Evolutionary conservation across 2,329 filamentous ascomycete genomes (phyloP), one percentile per base, ranked within the genome.

Genomic region (Aspergillus sp.): DNA sequence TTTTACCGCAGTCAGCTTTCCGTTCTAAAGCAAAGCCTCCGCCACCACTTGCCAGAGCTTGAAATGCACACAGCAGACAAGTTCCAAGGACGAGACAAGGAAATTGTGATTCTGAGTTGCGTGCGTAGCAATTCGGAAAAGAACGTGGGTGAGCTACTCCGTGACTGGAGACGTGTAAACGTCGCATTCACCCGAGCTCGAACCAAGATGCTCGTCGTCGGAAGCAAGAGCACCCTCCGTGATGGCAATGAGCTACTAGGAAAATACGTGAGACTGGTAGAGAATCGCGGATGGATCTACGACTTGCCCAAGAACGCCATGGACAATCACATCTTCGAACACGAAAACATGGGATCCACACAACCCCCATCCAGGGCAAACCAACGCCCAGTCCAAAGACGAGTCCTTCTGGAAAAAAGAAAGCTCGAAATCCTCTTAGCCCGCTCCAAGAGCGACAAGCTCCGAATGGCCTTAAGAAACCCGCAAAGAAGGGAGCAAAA

Each of bases 11-110:
- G 87, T 5, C 93, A 98, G 65, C 81, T 98, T 1, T 83, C 88
- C 0, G 73, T 95, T 2, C 76, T 98, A 1, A 87, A 88, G 51
- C 81, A 90, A 48, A 76, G 76, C 8, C 78, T 95, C 30, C 79
- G 81, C 29, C 72, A 70, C 34, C 67, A 75, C 54, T 69, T 74
- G 0, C 69, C 74, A 0, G 78, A 79, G 2, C 82, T 98, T 1
- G 93, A 98, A 67, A 90, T 97, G 78, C 90, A 98, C 67, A 97
- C 93, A 0, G 90, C 93, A 3, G 93, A 98, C 68, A 89, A 91
- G 36, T 98, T 95, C 66, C 93, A 98, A 64, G 93, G 93, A 6
- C 81, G 93, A 7, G 93, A 98, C 68, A 98, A 98, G 63, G 90
- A 95, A 60, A 84, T 95, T 3, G 80, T 97, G 1, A 81, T 98